Percentiles rank a stretch among this genome's conserved stretches.
These are phyloP conservation scores for Glycine latifolia DNA, from an alignment of 306 rosid species.

Conservation along the genomic window DNA sequence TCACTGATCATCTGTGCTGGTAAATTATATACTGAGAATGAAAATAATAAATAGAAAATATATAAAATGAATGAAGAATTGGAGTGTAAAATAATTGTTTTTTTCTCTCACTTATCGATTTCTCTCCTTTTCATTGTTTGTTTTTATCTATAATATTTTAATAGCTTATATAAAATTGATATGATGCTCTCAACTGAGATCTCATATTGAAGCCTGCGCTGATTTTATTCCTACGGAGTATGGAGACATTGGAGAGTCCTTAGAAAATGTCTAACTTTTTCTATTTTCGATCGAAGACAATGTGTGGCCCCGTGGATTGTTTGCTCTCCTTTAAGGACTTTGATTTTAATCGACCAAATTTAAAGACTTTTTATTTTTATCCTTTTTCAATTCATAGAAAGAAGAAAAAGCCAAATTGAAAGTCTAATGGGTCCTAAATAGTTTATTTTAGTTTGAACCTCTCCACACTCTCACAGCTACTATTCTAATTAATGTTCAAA, in stretches of 20 bases:
- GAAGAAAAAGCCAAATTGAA: slow-evolving; percentile 42
- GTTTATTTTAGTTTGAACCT: slow-evolving; percentile 33
- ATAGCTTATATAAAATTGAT: neutral
- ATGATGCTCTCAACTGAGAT: slow-evolving; percentile 44
- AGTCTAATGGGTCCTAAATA: slow-evolving; percentile 49
- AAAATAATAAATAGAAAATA: no score
- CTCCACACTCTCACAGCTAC: neutral
- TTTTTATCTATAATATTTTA: neutral
- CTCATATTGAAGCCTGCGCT: neutral
- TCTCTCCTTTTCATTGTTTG: no score
- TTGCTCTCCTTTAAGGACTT: slow-evolving; percentile 1
- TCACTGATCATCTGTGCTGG: no score
- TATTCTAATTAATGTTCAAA: neutral
- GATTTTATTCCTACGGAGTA: no score
- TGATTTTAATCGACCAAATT: slow-evolving; percentile 1
- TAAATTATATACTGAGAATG: no score
- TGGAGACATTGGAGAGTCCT: neutral
- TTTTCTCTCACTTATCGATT: no score
- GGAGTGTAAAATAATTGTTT: no score
- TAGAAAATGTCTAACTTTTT: no score
- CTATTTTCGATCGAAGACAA: neutral
- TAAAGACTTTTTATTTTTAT: no score
- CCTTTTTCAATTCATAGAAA: neutral
- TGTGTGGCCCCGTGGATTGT: slow-evolving; percentile 20
- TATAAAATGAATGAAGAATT: no score